A percentile compares a stretch with the other conserved stretches of the same genome.
Conservation (phyloP, 1,139 yeast genomes). For the Wickerhamiella infanticola region DNA sequence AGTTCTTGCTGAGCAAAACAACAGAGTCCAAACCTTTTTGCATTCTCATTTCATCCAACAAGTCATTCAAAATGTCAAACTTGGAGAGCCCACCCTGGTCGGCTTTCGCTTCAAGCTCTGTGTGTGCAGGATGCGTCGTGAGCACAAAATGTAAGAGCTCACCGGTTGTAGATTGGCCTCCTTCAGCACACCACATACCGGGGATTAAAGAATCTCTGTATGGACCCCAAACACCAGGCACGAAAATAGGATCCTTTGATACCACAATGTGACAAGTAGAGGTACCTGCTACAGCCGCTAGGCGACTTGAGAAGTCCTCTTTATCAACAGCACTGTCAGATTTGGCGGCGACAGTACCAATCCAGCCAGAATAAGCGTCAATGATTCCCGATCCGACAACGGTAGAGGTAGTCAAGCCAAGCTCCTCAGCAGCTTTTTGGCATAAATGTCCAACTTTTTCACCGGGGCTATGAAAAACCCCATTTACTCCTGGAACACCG, state of each 20-base stretch:
- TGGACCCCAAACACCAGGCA: conserved; percentile 98
- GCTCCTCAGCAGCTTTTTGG: conserved; percentile 54
- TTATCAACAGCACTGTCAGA: conserved; percentile 22
- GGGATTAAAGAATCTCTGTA: conserved; percentile 83
- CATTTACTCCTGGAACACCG: conserved; percentile 62
- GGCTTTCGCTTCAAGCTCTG: conserved; percentile 45
- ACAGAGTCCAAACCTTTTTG: conserved; percentile 50
- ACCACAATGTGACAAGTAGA: conserved; percentile 91
- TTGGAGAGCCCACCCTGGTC: conserved; percentile 53
- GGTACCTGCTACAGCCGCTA: conserved; percentile 97
- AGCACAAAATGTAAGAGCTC: conserved; percentile 84
- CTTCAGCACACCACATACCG: conserved; percentile 93
- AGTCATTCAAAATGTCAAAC: conserved; percentile 68
- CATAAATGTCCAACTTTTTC: conserved; percentile 65
- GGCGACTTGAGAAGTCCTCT: conserved; percentile 48
- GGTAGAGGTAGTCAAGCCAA: conserved; percentile 68
- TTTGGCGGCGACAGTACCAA: conserved; percentile 91
- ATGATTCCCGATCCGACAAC: conserved; percentile 91
- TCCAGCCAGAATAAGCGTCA: conserved; percentile 98
- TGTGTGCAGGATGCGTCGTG: conserved; percentile 75
- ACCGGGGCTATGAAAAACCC: conserved; percentile 71
- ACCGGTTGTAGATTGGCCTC: conserved; percentile 96
- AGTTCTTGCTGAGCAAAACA: conserved; percentile 64
- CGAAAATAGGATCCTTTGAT: conserved; percentile 75
- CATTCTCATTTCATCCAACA: conserved; percentile 50